These are phyloP conservation scores for Pseudopithomyces maydicus DNA, from an alignment of 2,329 filamentous ascomycete species.

Conservation along the genomic window DNA sequence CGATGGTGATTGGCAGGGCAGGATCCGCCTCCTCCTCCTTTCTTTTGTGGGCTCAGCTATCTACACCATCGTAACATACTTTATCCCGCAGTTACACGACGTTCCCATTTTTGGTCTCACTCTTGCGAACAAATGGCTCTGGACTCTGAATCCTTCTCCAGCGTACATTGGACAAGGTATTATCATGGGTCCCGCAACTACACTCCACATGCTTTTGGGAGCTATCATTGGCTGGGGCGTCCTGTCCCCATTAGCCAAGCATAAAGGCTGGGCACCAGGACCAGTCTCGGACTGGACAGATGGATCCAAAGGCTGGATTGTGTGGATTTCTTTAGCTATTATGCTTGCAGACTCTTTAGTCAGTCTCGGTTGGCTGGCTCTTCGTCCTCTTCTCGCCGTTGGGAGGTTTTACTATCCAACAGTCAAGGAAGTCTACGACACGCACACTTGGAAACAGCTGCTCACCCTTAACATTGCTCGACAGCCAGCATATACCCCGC, in stretches of 20 bases:
- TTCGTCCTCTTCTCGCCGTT: constrained; percentile 64
- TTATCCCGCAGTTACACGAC: constrained; percentile 81
- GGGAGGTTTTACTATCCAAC: constrained; percentile 46
- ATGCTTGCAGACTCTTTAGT: constrained; percentile 95
- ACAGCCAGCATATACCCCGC: constrained; percentile 47
- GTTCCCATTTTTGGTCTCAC: constrained; percentile 82
- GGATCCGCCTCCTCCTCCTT: constrained; percentile 63
- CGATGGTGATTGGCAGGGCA: constrained; percentile 63
- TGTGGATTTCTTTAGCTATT: constrained; percentile 94
- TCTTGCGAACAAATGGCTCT: constrained; percentile 82
- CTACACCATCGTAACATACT: constrained; percentile 83
- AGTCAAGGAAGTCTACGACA: constrained; percentile 28
- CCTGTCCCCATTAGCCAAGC: constrained; percentile 86
- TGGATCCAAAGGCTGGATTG: constrained; percentile 97
- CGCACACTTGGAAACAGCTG: constrained; percentile 44
- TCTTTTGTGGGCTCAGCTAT: constrained; percentile 65
- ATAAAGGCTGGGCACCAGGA: constrained; percentile 86
- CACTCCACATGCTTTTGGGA: constrained; percentile 91
- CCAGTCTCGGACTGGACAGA: constrained; percentile 85
- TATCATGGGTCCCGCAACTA: constrained; percentile 97
- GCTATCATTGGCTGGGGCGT: constrained; percentile 89
- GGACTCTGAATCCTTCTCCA: constrained; percentile 95
- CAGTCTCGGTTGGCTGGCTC: constrained; percentile 78
- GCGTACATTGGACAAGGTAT: constrained; percentile 97
- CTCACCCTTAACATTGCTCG: constrained; percentile 38